Conservation (phyloP, 306 rosid genomes). For the Acacia acuminata region DNA sequence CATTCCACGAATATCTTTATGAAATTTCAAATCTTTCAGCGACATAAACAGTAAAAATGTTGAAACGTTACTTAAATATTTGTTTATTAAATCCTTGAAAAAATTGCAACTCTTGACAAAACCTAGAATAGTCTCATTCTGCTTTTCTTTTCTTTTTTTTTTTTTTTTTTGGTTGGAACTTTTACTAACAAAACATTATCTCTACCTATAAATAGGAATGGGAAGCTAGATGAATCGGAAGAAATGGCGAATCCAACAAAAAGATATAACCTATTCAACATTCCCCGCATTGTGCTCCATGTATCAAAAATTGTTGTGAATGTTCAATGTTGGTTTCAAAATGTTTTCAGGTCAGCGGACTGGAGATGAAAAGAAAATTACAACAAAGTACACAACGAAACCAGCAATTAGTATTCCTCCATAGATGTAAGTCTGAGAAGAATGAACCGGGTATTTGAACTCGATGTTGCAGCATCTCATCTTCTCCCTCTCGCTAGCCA, state of each 20-base stretch:
- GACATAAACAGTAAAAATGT: not conserved
- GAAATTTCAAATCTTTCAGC: not conserved
- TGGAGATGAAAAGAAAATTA: conserved; percentile 84
- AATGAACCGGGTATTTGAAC: conserved; percentile 78
- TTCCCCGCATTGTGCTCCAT: conserved; percentile 26
- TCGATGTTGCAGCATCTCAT: conserved; percentile 88
- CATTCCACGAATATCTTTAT: too few relatives aligned
- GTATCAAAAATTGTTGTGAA: conserved; percentile 29
- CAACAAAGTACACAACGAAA: conserved; percentile 82
- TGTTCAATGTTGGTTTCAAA: conserved; percentile 12
- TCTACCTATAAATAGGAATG: not conserved
- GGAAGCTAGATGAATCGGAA: conserved; percentile 11
- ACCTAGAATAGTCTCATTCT: not conserved
- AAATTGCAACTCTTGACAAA: not conserved
- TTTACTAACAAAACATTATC: not conserved
- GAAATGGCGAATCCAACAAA: not conserved
- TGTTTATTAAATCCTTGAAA: not conserved
- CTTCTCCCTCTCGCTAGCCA: conserved; percentile 71
- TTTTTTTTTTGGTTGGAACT: too few relatives aligned
- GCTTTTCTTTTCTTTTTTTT: too few relatives aligned
- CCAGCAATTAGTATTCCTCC: conserved; percentile 95
- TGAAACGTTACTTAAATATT: not conserved
- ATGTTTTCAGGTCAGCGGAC: conserved; percentile 56
- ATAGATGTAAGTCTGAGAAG: conserved; percentile 81
- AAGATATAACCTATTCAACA: conserved; percentile 26